Conservation (phyloP, 176 grass and related monocot species). For the Aegilops sharonensis region DNA sequence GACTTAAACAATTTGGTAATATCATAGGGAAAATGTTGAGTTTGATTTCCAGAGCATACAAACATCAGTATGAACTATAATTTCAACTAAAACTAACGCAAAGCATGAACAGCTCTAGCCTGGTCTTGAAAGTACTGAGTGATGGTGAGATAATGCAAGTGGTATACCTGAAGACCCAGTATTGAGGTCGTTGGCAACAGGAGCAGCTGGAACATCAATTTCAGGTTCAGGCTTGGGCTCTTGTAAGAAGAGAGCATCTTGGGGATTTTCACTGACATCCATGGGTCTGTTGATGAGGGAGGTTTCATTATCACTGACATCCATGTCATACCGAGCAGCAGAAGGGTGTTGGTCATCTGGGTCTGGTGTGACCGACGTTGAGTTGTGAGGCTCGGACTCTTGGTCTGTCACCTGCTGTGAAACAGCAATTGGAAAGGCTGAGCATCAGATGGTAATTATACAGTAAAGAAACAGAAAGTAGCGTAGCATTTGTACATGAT, state of each 20-base stretch:
- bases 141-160: too few relatives aligned
- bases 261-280: background rate
- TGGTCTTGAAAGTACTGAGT: too few relatives aligned
- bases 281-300: conserved; percentile 35
- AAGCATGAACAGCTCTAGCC: too few relatives aligned
- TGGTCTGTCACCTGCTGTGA: background rate
- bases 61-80: background rate
- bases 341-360: background rate
- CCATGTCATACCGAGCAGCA: background rate
- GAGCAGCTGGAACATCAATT: background rate
- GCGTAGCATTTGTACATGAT: conserved; percentile 1
- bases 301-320: conserved; percentile 10
- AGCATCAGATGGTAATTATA: background rate
- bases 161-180: too few relatives aligned
- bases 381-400: background rate
- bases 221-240: conserved; percentile 51
- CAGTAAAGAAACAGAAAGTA: background rate
- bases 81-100: background rate
- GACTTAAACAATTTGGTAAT: background rate
- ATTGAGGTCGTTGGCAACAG: background rate
- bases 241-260: conserved; percentile 38
- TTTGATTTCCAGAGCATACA: conserved; percentile 20
- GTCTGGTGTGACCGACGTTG: background rate
- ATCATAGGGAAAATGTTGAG: background rate
- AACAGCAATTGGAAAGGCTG: background rate